These are phyloP conservation scores for Ophiostoma piceae DNA, from an alignment of 2,329 filamentous ascomycete species.

Conservation along the genomic window DNA sequence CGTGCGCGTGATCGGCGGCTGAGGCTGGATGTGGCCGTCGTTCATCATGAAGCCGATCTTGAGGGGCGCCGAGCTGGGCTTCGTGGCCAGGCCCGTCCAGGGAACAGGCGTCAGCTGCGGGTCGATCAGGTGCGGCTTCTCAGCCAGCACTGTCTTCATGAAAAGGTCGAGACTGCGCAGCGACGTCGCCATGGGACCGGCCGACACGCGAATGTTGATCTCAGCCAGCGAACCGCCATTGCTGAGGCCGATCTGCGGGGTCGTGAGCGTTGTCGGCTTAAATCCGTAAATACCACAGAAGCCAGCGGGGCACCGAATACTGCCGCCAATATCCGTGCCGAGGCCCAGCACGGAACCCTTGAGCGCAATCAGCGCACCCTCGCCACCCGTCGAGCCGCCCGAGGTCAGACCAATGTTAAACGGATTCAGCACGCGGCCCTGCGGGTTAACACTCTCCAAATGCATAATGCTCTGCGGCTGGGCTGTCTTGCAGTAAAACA, in stretches of 20 bases:
- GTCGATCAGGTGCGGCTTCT: slow-evolving; percentile 53
- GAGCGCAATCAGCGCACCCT: slow-evolving; percentile 35
- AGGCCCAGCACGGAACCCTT: slow-evolving; percentile 35
- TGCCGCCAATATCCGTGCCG: slow-evolving; percentile 36
- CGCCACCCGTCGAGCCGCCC: slow-evolving; percentile 38
- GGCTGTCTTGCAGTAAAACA: slow-evolving; percentile 30
- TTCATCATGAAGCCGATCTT: slow-evolving; percentile 19
- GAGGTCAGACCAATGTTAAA: slow-evolving; percentile 33
- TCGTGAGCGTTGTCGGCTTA: slow-evolving; percentile 27
- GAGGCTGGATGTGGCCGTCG: slow-evolving; percentile 43
- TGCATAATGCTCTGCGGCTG: slow-evolving; percentile 31
- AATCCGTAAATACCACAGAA: slow-evolving; percentile 34
- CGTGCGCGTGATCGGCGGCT: slow-evolving; percentile 54
- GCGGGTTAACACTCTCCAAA: slow-evolving; percentile 35
- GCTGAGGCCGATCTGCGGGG: slow-evolving; percentile 24
- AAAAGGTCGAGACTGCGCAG: slow-evolving; percentile 48
- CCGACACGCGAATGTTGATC: slow-evolving; percentile 18
- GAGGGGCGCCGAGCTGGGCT: background rate
- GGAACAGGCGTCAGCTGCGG: slow-evolving; percentile 62
- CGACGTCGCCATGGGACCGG: slow-evolving; percentile 35
- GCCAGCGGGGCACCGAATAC: slow-evolving; percentile 31
- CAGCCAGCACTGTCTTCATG: slow-evolving; percentile 48
- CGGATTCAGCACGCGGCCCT: slow-evolving; percentile 36
- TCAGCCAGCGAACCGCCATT: slow-evolving; percentile 35
- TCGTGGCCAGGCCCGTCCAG: slow-evolving; percentile 32